These are phyloP conservation scores for Ulota crispa DNA, from an alignment of 225 moss, liverwort and hornwort species.

Conservation along the genomic window DNA sequence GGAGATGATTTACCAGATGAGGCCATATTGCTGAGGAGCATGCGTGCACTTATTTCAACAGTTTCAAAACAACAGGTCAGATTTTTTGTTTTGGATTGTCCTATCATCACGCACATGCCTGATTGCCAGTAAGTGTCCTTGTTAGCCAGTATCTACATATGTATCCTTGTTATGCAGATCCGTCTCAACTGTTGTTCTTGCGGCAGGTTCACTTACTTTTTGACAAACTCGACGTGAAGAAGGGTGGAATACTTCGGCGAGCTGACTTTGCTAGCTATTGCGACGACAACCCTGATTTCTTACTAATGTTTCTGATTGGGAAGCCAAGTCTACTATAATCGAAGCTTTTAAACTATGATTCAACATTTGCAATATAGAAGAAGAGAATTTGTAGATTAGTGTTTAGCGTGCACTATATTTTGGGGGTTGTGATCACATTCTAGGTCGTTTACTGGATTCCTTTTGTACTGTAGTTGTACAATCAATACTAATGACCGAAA, in stretches of 20 bases:
- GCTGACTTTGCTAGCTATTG: constrained; percentile 71
- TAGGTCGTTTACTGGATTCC: constrained; percentile 7
- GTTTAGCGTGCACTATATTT: constrained; percentile 28
- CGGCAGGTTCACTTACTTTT: constrained; percentile 69
- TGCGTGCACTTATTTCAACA: constrained; percentile 61
- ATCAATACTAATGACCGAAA: constrained; percentile 13
- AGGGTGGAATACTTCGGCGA: constrained; percentile 64
- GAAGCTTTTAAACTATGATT: neutral
- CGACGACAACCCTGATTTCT: constrained; percentile 79
- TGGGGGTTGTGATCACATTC: constrained; percentile 11
- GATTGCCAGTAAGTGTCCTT: constrained; percentile 3
- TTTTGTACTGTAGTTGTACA: constrained; percentile 29
- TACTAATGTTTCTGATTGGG: constrained; percentile 79
- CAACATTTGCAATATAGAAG: constrained; percentile 19
- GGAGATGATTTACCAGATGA: constrained; percentile 60
- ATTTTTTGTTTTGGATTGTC: constrained; percentile 11
- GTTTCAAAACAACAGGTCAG: constrained; percentile 77
- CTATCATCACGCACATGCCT: neutral
- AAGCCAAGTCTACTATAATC: constrained; percentile 59
- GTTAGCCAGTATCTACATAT: neutral
- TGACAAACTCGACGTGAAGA: constrained; percentile 66
- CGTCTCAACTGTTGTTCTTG: constrained; percentile 19
- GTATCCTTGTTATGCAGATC: neutral
- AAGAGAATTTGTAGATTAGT: constrained; percentile 12
- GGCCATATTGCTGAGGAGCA: constrained; percentile 56